phyloP scores from a whole-genome alignment of 1,139 yeast species.

The Geotrichum carabidarum region DNA sequence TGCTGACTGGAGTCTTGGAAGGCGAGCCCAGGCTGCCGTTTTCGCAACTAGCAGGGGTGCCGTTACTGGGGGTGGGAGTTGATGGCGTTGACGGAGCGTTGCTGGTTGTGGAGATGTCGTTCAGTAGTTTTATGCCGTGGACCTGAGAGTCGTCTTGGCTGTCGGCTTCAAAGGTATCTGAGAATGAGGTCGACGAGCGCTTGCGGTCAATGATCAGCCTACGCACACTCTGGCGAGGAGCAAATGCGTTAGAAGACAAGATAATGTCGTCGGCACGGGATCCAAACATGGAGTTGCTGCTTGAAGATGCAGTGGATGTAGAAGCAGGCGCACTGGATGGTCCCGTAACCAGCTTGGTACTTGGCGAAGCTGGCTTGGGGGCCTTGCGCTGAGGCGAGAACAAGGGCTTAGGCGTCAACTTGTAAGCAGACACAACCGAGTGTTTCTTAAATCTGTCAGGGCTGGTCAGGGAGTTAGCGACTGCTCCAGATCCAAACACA shows the following conservation, averaged over 20 bases:
- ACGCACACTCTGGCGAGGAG: conserved; percentile 57
- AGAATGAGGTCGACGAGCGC: conserved; percentile 29
- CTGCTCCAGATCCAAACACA: conserved; percentile 45
- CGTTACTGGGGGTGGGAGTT: conserved; percentile 1
- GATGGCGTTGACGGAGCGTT: neutral
- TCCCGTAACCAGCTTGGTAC: neutral
- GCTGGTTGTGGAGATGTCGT: neutral
- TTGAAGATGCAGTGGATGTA: neutral
- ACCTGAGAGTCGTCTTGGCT: neutral
- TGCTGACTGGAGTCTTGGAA: neutral
- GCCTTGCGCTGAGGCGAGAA: conserved; percentile 26
- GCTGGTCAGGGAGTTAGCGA: conserved; percentile 49
- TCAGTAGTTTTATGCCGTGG: neutral
- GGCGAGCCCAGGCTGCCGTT: conserved; percentile 1
- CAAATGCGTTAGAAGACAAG: conserved; percentile 64
- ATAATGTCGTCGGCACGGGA: conserved; percentile 61
- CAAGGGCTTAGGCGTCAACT: conserved; percentile 51
- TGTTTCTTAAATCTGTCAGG: conserved; percentile 46
- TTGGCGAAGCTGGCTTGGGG: conserved; percentile 3
- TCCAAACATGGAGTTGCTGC: conserved; percentile 27
- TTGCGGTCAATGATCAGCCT: conserved; percentile 52
- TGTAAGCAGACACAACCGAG: conserved; percentile 58
- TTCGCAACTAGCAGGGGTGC: neutral
- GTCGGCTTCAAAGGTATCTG: conserved; percentile 15
- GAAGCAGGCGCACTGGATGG: conserved; percentile 12